These are phyloP conservation scores for Papilionanthe hybrid DNA, from an alignment of 116 monocot genomes.

Conservation along the genomic window DNA sequence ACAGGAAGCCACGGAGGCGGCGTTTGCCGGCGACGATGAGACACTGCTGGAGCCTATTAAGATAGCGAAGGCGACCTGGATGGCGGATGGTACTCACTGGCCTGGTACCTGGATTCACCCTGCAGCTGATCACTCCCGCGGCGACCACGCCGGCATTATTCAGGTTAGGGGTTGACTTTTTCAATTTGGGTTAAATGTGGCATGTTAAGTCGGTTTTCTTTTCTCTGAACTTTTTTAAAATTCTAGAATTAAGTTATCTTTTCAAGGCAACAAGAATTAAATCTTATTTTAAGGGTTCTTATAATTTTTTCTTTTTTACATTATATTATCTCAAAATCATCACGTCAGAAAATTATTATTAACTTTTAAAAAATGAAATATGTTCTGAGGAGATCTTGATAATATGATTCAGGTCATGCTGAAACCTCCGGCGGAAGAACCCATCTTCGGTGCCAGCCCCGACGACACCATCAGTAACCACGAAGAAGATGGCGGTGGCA, in stretches of 20 bases:
- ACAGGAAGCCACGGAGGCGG: conserved; percentile 14
- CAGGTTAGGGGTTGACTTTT: conserved; percentile 17
- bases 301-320: too few relatives aligned
- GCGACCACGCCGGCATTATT: conserved; percentile 43
- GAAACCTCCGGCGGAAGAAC: conserved; percentile 34
- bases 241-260: too few relatives aligned
- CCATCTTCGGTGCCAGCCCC: conserved; percentile 9
- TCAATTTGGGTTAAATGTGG: neutral
- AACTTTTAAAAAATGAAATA: neutral
- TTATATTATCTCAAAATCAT: too few relatives aligned
- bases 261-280: too few relatives aligned
- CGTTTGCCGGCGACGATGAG: neutral
- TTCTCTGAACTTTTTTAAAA: too few relatives aligned
- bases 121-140: conserved; percentile 18
- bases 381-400: neutral
- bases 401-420: conserved; percentile 35
- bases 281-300: too few relatives aligned
- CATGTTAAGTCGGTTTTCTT: too few relatives aligned
- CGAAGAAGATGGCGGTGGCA: conserved; percentile 26
- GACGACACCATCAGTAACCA: conserved; percentile 7
- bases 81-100: conserved; percentile 46
- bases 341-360: too few relatives aligned
- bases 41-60: conserved; percentile 8
- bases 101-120: conserved; percentile 34
- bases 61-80: conserved; percentile 41